A percentile compares a stretch with the other conserved stretches of the same genome.
phyloP scores from a whole-genome alignment of 345 rosid species.

The Rhizophora mangle region DNA sequence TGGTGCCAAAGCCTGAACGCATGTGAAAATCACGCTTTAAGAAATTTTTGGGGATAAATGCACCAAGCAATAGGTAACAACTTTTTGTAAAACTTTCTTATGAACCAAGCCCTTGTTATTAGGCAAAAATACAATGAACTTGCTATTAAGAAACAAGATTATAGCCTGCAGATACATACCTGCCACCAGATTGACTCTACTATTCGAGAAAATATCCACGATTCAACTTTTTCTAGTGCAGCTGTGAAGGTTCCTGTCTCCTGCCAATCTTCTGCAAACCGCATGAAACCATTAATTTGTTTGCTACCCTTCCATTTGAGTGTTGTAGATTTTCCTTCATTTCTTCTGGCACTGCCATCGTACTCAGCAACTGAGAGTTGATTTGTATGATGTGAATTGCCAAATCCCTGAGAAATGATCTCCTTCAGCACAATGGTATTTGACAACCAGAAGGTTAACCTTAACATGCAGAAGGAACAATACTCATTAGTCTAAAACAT shows the following conservation, averaged over 20 bases:
- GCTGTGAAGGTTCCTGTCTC: constrained; percentile 73
- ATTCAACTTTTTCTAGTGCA: constrained; percentile 78
- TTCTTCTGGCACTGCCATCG: constrained; percentile 44
- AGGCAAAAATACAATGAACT: no score
- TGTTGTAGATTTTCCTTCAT: constrained; percentile 31
- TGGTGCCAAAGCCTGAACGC: constrained; percentile 74
- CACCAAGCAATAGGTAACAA: neutral
- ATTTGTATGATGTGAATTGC: constrained; percentile 42
- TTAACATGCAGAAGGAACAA: constrained; percentile 28
- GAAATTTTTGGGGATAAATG: neutral
- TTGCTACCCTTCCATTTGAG: constrained; percentile 47
- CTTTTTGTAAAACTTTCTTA: neutral
- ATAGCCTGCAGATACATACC: constrained; percentile 39
- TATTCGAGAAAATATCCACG: constrained; percentile 87
- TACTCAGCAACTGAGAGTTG: constrained; percentile 40
- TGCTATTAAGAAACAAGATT: neutral
- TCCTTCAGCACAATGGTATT: constrained; percentile 78
- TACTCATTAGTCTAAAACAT: constrained; percentile 6
- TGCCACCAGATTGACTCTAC: constrained; percentile 99
- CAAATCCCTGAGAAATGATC: constrained; percentile 73
- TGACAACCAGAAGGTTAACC: constrained; percentile 95
- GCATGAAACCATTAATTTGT: constrained; percentile 43
- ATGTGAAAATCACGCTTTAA: neutral
- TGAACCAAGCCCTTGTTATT: neutral
- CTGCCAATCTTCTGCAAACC: constrained; percentile 76